A percentile compares a stretch with the other conserved stretches of the same genome.
Conservation (phyloP, 108 stramenopile genomes). For the Fragilaria crotonensis region DNA sequence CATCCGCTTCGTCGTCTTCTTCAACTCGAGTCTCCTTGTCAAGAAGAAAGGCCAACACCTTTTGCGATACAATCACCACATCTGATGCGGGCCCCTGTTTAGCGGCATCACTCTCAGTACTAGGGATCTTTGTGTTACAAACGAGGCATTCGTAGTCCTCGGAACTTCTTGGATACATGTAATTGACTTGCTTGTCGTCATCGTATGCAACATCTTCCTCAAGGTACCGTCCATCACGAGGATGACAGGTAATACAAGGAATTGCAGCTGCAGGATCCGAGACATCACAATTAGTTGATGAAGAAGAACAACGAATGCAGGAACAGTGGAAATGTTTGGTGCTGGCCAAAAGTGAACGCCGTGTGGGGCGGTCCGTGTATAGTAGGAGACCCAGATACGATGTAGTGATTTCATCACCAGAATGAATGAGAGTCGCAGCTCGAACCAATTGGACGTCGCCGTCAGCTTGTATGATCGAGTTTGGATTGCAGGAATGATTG, state of each 20-base stretch:
- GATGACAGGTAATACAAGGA: constrained; percentile 67
- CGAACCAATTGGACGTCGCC: constrained; percentile 25
- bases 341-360: constrained; percentile 36
- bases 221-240: constrained; percentile 43
- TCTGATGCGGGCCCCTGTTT: constrained; percentile 9
- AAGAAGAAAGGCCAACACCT: constrained; percentile 22
- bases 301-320: constrained; percentile 50
- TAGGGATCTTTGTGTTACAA: constrained; percentile 8
- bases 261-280: constrained; percentile 47
- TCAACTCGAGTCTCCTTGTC: constrained; percentile 11
- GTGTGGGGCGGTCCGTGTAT: constrained; percentile 44
- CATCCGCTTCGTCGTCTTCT: constrained; percentile 29
- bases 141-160: background rate
- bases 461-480: constrained; percentile 41
- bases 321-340: constrained; percentile 66
- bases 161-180: constrained; percentile 12
- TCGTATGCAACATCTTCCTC: constrained; percentile 81
- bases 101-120: background rate
- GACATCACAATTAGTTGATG: background rate
- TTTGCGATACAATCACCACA: constrained; percentile 23
- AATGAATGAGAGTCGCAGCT: constrained; percentile 49
- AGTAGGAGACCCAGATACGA: constrained; percentile 63
- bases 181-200: constrained; percentile 52
- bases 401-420: constrained; percentile 69
- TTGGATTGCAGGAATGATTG: constrained; percentile 80